Percentiles rank a stretch among this genome's conserved stretches.
Evolutionary conservation across 768 basidiomycete species (phyloP).

Genomic region (Leucosporidium scottii): DNA sequence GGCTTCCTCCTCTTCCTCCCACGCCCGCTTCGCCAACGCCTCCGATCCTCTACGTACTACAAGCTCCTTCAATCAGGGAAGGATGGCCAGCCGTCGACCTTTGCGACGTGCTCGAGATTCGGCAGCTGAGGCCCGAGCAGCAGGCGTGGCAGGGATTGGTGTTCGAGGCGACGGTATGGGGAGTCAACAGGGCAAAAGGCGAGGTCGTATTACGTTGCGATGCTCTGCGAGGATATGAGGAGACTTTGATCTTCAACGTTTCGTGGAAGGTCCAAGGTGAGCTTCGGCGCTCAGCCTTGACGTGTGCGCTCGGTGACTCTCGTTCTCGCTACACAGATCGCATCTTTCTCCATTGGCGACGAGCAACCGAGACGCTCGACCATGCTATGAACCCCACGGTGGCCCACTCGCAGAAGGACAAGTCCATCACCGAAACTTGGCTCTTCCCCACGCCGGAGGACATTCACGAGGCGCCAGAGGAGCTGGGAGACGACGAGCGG

Average conservation of each 20-base stretch:
- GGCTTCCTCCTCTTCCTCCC: too few species aligned
- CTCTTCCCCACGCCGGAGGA: constrained; percentile 37
- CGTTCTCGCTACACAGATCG: constrained; percentile 25
- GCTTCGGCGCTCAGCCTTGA: not conserved
- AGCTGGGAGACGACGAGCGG: not conserved
- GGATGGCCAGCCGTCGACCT: constrained; percentile 40
- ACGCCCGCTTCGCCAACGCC: not conserved
- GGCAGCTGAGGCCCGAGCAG: constrained; percentile 34
- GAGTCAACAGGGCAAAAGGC: constrained; percentile 37
- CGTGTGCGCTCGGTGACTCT: not conserved
- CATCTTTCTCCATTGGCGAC: constrained; percentile 21
- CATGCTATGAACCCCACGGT: not conserved
- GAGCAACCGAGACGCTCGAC: constrained; percentile 3
- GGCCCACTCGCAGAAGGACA: not conserved
- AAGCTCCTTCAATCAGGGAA: constrained; percentile 42
- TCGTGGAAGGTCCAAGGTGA: constrained; percentile 30
- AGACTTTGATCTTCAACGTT: constrained; percentile 11
- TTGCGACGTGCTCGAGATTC: constrained; percentile 40
- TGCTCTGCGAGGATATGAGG: constrained; percentile 8
- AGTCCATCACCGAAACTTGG: constrained; percentile 31
- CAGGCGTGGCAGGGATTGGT: constrained; percentile 31
- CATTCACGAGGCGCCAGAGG: not conserved
- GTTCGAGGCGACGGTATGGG: constrained; percentile 40
- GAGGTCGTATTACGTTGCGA: constrained; percentile 37
- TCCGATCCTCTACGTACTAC: constrained; percentile 27